Conservation (phyloP, 371 early-diverging fungal genomes). For the Funneliformis caledonium region DNA sequence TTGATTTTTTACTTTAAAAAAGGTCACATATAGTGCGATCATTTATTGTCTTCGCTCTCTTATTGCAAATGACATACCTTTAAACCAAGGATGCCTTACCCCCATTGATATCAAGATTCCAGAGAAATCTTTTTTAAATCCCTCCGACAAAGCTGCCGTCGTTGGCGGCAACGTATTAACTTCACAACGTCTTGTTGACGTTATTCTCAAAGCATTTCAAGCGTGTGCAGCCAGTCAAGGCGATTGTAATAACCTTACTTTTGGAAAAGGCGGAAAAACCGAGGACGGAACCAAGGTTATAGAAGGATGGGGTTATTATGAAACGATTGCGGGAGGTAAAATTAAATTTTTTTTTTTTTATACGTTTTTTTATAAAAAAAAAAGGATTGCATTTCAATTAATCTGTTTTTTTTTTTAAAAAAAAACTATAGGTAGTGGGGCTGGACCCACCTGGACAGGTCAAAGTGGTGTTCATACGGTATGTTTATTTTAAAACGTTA, state of each 20-base stretch:
- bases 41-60: slow-evolving; percentile 94
- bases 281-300: slow-evolving; percentile 53
- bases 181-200: slow-evolving; percentile 92
- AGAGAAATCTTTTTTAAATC: slow-evolving; percentile 71
- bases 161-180: slow-evolving; percentile 98
- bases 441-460: slow-evolving; percentile 91
- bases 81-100: slow-evolving; percentile 93
- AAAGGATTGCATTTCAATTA: slow-evolving; percentile 60
- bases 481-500: slow-evolving; percentile 20
- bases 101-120: slow-evolving; percentile 87
- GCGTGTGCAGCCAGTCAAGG: slow-evolving; percentile 96
- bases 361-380: slow-evolving; percentile 66
- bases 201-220: slow-evolving; percentile 86
- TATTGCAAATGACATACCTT: slow-evolving; percentile 86
- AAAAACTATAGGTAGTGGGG: slow-evolving; percentile 63
- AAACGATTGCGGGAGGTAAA: slow-evolving; percentile 84
- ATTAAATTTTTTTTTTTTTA: slow-evolving; percentile 12
- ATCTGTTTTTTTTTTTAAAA: slow-evolving; percentile 18
- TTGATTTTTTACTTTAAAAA: slow-evolving; percentile 47
- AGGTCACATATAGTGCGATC: slow-evolving; percentile 86
- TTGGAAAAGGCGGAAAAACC: slow-evolving; percentile 75
- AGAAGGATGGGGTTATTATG: slow-evolving; percentile 95
- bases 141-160: slow-evolving; percentile 86
- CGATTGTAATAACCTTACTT: slow-evolving; percentile 95
- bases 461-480: slow-evolving; percentile 72